Evolutionary conservation across 2,329 filamentous ascomycete genomes (phyloP).

Genomic region (Hymenoscyphus fraxineus): DNA sequence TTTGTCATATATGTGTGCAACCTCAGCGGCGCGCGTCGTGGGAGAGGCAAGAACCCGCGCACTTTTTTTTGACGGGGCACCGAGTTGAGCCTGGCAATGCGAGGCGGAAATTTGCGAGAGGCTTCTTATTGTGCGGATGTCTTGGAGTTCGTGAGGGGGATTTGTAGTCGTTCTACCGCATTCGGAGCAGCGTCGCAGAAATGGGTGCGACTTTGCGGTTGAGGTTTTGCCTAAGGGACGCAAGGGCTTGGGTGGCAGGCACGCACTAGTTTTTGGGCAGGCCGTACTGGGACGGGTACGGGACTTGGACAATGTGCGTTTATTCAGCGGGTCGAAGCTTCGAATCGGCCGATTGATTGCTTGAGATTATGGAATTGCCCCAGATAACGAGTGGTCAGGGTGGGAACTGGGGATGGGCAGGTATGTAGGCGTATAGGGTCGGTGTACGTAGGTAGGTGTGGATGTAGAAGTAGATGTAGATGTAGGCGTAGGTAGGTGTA

Average conservation of each 20-base stretch:
- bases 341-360: neutral
- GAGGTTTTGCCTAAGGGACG: constrained; percentile 25
- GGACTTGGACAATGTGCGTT: too few relatives aligned
- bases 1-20: constrained; percentile 37
- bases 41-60: constrained; percentile 32
- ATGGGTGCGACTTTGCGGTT: constrained; percentile 14
- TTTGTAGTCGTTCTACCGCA: constrained; percentile 23
- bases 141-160: constrained; percentile 5
- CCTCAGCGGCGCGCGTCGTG: constrained; percentile 28
- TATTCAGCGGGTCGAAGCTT: neutral
- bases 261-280: constrained; percentile 23
- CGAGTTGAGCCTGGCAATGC: neutral
- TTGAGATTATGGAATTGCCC: constrained; percentile 10
- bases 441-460: neutral
- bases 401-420: constrained; percentile 3
- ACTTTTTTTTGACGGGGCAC: constrained; percentile 8
- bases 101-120: constrained; percentile 22
- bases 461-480: neutral
- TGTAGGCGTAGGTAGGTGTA: neutral
- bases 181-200: constrained; percentile 15
- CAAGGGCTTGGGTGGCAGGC: constrained; percentile 28
- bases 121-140: constrained; percentile 19
- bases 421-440: neutral
- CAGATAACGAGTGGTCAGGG: constrained; percentile 17
- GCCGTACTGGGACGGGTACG: neutral